A percentile compares a stretch with the other conserved stretches of the same genome.
phyloP scores from a whole-genome alignment of 2,329 filamentous ascomycete species.

The Fusarium lyarnte region DNA sequence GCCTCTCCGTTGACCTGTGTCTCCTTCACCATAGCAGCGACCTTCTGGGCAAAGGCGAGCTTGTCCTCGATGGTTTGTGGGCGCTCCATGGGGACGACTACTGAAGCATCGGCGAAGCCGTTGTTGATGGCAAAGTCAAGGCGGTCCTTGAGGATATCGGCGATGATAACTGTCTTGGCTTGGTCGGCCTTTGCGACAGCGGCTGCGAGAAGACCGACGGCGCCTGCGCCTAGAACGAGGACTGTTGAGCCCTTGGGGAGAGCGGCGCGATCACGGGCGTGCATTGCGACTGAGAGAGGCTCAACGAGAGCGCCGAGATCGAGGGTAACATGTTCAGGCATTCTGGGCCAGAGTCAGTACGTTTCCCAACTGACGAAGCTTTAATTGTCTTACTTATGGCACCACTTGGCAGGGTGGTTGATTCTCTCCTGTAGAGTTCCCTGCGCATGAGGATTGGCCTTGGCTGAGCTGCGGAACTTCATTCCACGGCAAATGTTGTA shows the following conservation, averaged over 20 bases:
- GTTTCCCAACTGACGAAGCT: not conserved
- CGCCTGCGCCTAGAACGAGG: constrained; percentile 68
- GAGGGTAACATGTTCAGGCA: constrained; percentile 59
- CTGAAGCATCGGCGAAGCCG: constrained; percentile 63
- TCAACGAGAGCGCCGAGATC: constrained; percentile 67
- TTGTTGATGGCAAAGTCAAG: constrained; percentile 66
- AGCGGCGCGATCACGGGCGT: constrained; percentile 60
- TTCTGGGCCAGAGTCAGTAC: constrained; percentile 43
- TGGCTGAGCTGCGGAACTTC: constrained; percentile 67
- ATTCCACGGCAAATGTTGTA: constrained; percentile 70
- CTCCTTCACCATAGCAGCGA: constrained; percentile 56
- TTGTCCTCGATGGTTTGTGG: constrained; percentile 63
- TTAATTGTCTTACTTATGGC: constrained; percentile 57
- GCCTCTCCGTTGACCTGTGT: constrained; percentile 52
- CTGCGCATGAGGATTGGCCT: constrained; percentile 65
- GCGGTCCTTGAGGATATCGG: constrained; percentile 66
- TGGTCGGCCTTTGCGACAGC: constrained; percentile 63
- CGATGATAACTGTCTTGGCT: constrained; percentile 59
- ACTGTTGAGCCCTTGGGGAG: constrained; percentile 54
- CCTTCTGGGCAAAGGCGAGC: constrained; percentile 60
- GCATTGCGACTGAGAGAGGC: constrained; percentile 68
- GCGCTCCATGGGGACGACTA: constrained; percentile 60
- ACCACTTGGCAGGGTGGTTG: constrained; percentile 66
- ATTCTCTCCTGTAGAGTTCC: constrained; percentile 67
- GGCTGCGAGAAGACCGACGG: constrained; percentile 68